Percentiles rank a stretch among this genome's conserved stretches.
Evolutionary conservation across 768 basidiomycete genomes (phyloP).

Genomic region (Termitomyces sp.): DNA sequence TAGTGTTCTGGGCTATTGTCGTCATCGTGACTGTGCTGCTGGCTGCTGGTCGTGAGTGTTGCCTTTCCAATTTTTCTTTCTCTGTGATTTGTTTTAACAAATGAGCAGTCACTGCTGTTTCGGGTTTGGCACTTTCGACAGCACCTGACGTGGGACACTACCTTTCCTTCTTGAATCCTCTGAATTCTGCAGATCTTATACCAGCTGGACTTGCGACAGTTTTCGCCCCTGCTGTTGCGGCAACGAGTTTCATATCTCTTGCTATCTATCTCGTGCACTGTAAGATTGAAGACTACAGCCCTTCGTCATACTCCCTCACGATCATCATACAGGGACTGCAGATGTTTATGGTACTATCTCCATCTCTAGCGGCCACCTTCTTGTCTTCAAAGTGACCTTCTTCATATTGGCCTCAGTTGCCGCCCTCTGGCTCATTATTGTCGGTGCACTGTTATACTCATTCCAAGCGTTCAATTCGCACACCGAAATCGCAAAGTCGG

Average conservation of each 20-base stretch:
- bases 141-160: conserved; percentile 74
- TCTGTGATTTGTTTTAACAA: conserved; percentile 9
- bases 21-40: conserved; percentile 48
- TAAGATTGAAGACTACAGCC: conserved; percentile 23
- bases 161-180: conserved; percentile 56
- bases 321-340: conserved; percentile 40
- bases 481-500: conserved; percentile 34
- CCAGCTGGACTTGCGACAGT: conserved; percentile 64
- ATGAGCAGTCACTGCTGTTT: conserved; percentile 61
- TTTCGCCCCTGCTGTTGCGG: conserved; percentile 63
- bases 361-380: conserved; percentile 56
- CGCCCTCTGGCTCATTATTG: conserved; percentile 58
- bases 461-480: conserved; percentile 52
- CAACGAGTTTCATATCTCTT: conserved; percentile 53
- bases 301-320: conserved; percentile 6
- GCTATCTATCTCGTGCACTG: conserved; percentile 53
- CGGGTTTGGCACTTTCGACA: conserved; percentile 63
- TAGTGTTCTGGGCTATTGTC: conserved; percentile 59
- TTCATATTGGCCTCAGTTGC: conserved; percentile 51
- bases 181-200: conserved; percentile 47
- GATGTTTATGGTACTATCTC: conserved; percentile 58
- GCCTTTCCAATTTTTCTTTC: background rate
- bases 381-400: conserved; percentile 64
- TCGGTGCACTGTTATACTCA: conserved; percentile 71
- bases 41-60: conserved; percentile 56